Conservation (phyloP, 768 basidiomycete species). For the Lentinula guzmanii region DNA sequence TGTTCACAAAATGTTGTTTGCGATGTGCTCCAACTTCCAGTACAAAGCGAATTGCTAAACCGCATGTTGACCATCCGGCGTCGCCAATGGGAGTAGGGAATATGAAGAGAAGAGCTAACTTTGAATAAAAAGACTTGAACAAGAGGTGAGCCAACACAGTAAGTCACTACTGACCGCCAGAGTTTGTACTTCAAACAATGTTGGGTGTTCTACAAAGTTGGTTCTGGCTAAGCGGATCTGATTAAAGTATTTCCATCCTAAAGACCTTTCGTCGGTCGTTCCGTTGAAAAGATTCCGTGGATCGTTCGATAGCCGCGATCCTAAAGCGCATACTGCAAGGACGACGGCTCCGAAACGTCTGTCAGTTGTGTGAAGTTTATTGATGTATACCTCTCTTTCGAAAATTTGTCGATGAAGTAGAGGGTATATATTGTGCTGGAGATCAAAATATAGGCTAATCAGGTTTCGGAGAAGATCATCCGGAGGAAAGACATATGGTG, state of each 20-base stretch:
- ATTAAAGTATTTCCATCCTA: conserved; percentile 33
- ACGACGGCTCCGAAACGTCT: conserved; percentile 33
- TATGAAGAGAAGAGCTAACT: conserved; percentile 18
- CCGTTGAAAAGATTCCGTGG: conserved; percentile 24
- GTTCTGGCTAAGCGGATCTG: conserved; percentile 26
- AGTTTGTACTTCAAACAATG: conserved; percentile 32
- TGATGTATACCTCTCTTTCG: conserved; percentile 22
- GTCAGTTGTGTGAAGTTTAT: neutral
- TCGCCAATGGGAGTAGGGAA: conserved; percentile 21
- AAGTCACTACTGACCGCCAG: conserved; percentile 19
- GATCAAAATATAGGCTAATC: conserved; percentile 42
- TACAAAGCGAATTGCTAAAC: conserved; percentile 31
- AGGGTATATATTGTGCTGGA: conserved; percentile 32
- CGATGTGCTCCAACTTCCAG: conserved; percentile 42
- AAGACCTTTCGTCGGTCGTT: neutral
- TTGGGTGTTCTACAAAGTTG: conserved; percentile 23
- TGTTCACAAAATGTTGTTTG: conserved; percentile 14
- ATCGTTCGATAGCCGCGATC: conserved; percentile 38
- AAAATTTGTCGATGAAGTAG: conserved; percentile 50
- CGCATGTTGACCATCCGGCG: conserved; percentile 27
- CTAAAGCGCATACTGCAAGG: conserved; percentile 47
- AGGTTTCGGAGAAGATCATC: conserved; percentile 31
- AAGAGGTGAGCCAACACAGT: conserved; percentile 14
- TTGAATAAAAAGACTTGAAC: neutral
- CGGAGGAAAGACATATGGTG: conserved; percentile 20